Base-by-base conservation (phyloP, 768 basidiomycete genomes). In the Leccinellum albellum region DNA sequence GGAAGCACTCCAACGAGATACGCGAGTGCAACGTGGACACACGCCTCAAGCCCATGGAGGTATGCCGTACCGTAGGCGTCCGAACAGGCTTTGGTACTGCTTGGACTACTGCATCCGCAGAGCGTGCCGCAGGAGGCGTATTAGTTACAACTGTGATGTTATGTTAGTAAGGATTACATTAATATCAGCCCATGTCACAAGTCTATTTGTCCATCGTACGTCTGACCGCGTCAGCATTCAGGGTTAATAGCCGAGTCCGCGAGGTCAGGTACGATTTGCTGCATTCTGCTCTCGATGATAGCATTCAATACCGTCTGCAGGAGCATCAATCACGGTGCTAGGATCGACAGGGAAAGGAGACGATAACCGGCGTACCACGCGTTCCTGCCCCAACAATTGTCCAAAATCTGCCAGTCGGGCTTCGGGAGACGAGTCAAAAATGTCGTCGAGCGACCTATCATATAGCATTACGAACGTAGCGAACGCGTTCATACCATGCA, bases 401-500 rank as follows among this genome's bases (percentile, higher is more conserved):
- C 76, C 78, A 66, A 82, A 84, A 32, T 70, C 66, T 14, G 75
- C 68, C 10, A 80, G 40, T 50, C 87, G 75, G 35, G 71, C 75
- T 40, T 85, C 77, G 3, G 81, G 66, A 9, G 73, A 66, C 69
- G 80, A 68, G 14, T 80, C 75, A 24, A 91, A 63, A 63, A 89
- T 82, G 4, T 81, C 76, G 15, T 84, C 78, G 6, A 88, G 63
- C 4, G 76, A 72, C 7, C 76, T 74, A 56, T 83, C 79, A 52
- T 77, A 82, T 2, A 90, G 71, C 55, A 91, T 78, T 4, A 86
- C 70, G n/a, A 81, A 78, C 6, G 89, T 84, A 1, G 84, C 83
- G 65, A 89, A 88, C 6, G 75, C 71, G 56, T 91, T 91, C 82
- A 91, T 84, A 15, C 87, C 85, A 6, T 76, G 72, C 9, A 82